Conservation (phyloP, 176 grass and related monocot genomes). For the Sorghum bicolor region Sorghum_bicolor_NCBIv3 NC_012871.2:65200001-65200500, state of each 20-base stretch:
- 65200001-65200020: slow-evolving; percentile 65
- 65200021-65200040: slow-evolving; percentile 45
- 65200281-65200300: slow-evolving; percentile 58
- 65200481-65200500: slow-evolving; percentile 70
- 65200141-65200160: slow-evolving; percentile 32
- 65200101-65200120: slow-evolving; percentile 71
- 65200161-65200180: slow-evolving; percentile 45
- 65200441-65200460: background rate
- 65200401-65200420: background rate
- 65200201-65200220: background rate
- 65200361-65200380: slow-evolving; percentile 72
- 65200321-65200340: slow-evolving; percentile 66
- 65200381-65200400: slow-evolving; percentile 14
- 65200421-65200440: background rate
- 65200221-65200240: slow-evolving; percentile 25
- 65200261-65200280: slow-evolving; percentile 38
- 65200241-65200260: slow-evolving; percentile 26
- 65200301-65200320: slow-evolving; percentile 78
- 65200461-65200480: slow-evolving; percentile 63
- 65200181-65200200: background rate
- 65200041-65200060: background rate
- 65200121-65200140: slow-evolving; percentile 63
- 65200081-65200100: background rate
- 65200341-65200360: slow-evolving; percentile 65
- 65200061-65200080: background rate